phyloP scores from a whole-genome alignment of 1,139 yeast species.

The Ogataea hybrid region DNA sequence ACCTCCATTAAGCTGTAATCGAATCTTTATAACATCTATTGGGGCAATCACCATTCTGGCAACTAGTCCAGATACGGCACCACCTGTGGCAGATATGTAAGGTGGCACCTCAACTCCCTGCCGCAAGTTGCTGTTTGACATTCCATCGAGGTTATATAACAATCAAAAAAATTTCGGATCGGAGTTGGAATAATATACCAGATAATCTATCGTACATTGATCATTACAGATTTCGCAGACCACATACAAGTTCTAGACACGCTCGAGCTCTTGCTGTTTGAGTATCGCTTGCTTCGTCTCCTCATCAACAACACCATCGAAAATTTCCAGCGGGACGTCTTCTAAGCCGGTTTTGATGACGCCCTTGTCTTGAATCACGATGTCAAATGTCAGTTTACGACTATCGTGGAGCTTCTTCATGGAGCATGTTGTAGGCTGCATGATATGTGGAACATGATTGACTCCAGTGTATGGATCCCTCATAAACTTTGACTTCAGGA shows the following conservation, averaged over 20 bases:
- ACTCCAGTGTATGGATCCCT: constrained; percentile 85
- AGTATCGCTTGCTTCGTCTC: constrained; percentile 59
- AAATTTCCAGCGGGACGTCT: constrained; percentile 54
- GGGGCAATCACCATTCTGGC: constrained; percentile 78
- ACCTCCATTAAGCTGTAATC: constrained; percentile 61
- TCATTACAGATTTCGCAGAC: background rate
- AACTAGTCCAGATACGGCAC: constrained; percentile 33
- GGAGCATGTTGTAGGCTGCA: constrained; percentile 62
- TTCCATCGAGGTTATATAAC: background rate
- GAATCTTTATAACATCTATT: constrained; percentile 80
- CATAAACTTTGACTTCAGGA: constrained; percentile 49
- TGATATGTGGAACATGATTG: constrained; percentile 64
- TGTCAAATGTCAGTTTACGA: constrained; percentile 46
- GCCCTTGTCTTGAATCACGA: constrained; percentile 43
- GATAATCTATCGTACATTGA: background rate
- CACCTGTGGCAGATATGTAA: constrained; percentile 28
- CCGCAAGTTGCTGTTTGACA: constrained; percentile 18
- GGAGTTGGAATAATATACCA: constrained; percentile 3
- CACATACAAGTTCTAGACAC: background rate
- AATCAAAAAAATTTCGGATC: constrained; percentile 3
- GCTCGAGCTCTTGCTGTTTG: constrained; percentile 62
- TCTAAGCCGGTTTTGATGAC: constrained; percentile 61
- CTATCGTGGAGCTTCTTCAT: constrained; percentile 34
- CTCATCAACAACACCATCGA: constrained; percentile 56
- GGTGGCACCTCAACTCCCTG: constrained; percentile 27